Conservation (phyloP, 768 basidiomycete genomes). For the Agrocybe pediades region DNA sequence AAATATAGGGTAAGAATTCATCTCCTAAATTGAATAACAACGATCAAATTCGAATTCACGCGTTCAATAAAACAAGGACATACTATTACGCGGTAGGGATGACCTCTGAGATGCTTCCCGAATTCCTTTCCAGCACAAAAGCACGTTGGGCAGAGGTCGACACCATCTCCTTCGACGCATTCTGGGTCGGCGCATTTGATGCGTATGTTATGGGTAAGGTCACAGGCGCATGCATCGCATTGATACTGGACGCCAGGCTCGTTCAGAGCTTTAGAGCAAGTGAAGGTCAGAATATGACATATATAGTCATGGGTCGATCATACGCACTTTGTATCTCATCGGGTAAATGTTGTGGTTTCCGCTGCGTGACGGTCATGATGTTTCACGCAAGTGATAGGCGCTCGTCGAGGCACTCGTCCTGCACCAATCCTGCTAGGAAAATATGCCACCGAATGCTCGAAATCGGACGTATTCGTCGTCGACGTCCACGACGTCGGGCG, state of each 20-base stretch:
- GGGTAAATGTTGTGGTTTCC: conserved; percentile 62
- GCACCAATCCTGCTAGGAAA: conserved; percentile 14
- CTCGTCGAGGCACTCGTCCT: conserved; percentile 16
- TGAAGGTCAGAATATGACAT: conserved; percentile 14
- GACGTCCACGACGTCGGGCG: conserved; percentile 19
- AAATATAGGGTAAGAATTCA: conserved; percentile 96
- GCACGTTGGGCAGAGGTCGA: conserved; percentile 92
- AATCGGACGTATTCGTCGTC: conserved; percentile 18
- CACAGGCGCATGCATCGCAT: conserved; percentile 82
- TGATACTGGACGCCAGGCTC: conserved; percentile 83
- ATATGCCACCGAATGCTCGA: conserved; percentile 7
- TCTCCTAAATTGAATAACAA: conserved; percentile 56
- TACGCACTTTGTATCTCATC: conserved; percentile 66
- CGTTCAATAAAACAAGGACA: conserved; percentile 19
- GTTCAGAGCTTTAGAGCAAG: conserved; percentile 54
- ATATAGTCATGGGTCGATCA: conserved; percentile 18
- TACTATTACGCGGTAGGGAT: conserved; percentile 92
- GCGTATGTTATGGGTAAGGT: conserved; percentile 94
- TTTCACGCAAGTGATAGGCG: conserved; percentile 11
- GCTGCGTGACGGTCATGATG: conserved; percentile 67
- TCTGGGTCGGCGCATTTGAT: conserved; percentile 91
- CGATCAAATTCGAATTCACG: conserved; percentile 9
- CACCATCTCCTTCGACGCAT: conserved; percentile 68
- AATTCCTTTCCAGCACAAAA: conserved; percentile 94
- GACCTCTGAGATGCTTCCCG: conserved; percentile 78